Conservation (phyloP, 139 green algal species). For the Tetradesmus lagerheimii region DNA sequence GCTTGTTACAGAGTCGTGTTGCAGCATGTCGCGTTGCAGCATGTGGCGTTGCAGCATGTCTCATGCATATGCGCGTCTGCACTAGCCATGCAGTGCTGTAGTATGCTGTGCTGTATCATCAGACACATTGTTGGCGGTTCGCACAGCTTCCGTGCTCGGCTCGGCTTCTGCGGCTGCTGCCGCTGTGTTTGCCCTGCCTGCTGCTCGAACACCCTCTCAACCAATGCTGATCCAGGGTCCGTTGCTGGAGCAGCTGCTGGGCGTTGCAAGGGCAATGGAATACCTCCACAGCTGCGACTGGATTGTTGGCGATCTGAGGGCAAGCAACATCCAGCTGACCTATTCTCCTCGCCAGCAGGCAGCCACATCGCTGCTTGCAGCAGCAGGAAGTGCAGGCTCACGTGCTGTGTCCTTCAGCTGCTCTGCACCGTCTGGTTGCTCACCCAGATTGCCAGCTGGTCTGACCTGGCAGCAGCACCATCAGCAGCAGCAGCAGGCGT, state of each 20-base stretch:
- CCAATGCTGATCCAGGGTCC: not conserved
- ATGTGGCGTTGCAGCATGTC: no score
- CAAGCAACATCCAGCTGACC: not conserved
- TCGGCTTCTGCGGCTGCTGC: no score
- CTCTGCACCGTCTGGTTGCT: not conserved
- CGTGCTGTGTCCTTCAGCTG: not conserved
- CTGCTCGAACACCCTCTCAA: no score
- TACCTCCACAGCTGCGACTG: not conserved
- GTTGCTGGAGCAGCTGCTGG: not conserved
- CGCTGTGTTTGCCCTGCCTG: no score
- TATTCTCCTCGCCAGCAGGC: not conserved
- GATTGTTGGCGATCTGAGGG: not conserved
- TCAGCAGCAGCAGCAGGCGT: no score
- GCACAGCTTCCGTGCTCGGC: no score
- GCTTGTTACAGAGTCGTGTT: no score
- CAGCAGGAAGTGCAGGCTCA: not conserved
- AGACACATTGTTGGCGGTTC: no score
- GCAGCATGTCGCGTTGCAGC: no score
- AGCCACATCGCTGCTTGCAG: not conserved
- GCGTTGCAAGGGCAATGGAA: not conserved
- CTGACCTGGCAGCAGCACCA: not conserved
- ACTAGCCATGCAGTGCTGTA: no score
- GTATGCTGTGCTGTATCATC: no score
- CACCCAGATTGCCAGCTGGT: not conserved
- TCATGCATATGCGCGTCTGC: no score